Percentiles rank a stretch among this genome's conserved stretches.
Conservation (phyloP, 225 moss, liverwort and hornwort species). For the Climacium dendroides region DNA sequence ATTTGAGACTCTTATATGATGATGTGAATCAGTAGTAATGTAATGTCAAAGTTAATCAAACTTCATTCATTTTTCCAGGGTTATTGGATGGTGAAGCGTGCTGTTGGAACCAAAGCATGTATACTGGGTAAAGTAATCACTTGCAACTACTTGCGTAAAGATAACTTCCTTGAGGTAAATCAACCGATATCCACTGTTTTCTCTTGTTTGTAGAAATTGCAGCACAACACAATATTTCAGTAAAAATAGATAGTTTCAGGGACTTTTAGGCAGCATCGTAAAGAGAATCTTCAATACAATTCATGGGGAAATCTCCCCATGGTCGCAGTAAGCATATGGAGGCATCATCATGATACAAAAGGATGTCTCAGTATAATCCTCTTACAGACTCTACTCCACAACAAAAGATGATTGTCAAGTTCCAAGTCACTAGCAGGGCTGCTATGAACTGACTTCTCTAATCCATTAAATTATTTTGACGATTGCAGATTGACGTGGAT, state of each 20-base stretch:
- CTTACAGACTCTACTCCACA: neutral
- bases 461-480: neutral
- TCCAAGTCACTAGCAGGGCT: neutral
- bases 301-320: neutral
- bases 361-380: neutral
- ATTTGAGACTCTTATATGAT: neutral
- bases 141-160: conserved; percentile 52
- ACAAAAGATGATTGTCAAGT: neutral
- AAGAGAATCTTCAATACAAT: neutral
- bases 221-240: neutral
- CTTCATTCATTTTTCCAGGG: conserved; percentile 23
- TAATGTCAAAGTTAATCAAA: neutral
- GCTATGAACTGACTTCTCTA: neutral
- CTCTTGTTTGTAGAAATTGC: neutral
- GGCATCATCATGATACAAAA: neutral
- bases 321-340: neutral
- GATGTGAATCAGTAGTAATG: neutral
- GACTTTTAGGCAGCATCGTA: neutral
- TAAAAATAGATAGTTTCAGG: neutral
- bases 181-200: neutral
- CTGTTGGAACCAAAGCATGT: conserved; percentile 64
- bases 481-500: conserved; percentile 59
- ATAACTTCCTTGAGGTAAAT: conserved; percentile 70
- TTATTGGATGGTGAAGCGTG: conserved; percentile 82
- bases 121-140: conserved; percentile 48